Conservation (phyloP, 371 early-diverging fungal genomes). For the Synchytrium microbalum region DNA sequence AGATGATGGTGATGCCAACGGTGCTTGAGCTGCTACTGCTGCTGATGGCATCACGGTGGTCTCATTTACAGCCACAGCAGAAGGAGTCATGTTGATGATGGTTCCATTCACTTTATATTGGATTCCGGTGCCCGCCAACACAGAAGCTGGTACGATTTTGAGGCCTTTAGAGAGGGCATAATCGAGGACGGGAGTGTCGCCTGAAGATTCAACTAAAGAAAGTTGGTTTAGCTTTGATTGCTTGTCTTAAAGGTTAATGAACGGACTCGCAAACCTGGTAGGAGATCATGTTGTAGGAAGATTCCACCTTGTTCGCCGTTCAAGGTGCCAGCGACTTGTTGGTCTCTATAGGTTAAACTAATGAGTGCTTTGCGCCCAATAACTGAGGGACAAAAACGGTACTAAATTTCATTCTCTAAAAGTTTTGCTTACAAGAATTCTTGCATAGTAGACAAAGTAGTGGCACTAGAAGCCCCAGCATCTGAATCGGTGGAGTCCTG, state of each 20-base stretch:
- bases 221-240: too few relatives aligned
- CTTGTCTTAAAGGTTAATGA: too few relatives aligned
- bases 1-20: too few relatives aligned
- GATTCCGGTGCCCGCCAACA: neutral
- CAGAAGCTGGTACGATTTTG: neutral
- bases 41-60: too few relatives aligned
- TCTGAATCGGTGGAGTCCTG: neutral
- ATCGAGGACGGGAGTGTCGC: neutral
- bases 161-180: neutral
- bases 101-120: neutral
- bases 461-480: neutral
- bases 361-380: too few relatives aligned
- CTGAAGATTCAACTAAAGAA: too few relatives aligned
- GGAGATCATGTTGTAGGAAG: neutral
- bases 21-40: too few relatives aligned
- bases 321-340: neutral
- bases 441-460: neutral
- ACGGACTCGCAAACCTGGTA: too few relatives aligned
- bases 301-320: neutral
- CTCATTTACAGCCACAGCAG: too few relatives aligned
- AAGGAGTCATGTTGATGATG: neutral
- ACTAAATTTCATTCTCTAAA: neutral
- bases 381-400: too few relatives aligned
- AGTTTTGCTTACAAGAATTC: neutral
- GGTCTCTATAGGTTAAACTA: neutral